Percentiles rank a stretch among this genome's conserved stretches.
Evolutionary conservation across 768 basidiomycete species (phyloP).

Genomic region (Pholiota conissans): DNA sequence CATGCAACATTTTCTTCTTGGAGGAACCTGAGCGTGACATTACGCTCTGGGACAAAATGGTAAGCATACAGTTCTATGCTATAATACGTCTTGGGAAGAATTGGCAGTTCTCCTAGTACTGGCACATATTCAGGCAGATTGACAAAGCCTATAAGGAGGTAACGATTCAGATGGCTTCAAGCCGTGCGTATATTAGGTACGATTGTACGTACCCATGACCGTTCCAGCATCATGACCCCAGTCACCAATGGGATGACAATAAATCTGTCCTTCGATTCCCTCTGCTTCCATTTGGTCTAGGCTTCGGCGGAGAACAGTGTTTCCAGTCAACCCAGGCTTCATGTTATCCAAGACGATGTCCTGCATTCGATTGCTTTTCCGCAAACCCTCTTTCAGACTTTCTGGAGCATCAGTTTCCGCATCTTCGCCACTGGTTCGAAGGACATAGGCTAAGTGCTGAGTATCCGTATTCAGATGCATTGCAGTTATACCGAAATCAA

Average conservation of each 20-base stretch:
- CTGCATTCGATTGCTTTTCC: constrained; percentile 50
- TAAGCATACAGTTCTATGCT: constrained; percentile 54
- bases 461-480: constrained; percentile 58
- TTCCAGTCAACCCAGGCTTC: constrained; percentile 45
- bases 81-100: constrained; percentile 52
- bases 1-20: constrained; percentile 47
- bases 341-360: constrained; percentile 46
- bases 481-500: constrained; percentile 55
- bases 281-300: constrained; percentile 44
- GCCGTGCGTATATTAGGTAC: not conserved
- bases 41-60: constrained; percentile 48
- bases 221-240: constrained; percentile 56
- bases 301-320: constrained; percentile 41
- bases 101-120: constrained; percentile 44
- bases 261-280: constrained; percentile 48
- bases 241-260: constrained; percentile 55
- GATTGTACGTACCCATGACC: constrained; percentile 38
- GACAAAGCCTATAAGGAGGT: constrained; percentile 34
- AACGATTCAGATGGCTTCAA: not conserved
- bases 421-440: constrained; percentile 28
- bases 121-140: constrained; percentile 47
- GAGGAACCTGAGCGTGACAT: constrained; percentile 44
- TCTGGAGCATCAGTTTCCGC: constrained; percentile 43
- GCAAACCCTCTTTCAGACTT: constrained; percentile 43
- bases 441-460: constrained; percentile 57